phyloP scores from a whole-genome alignment of 306 rosid genomes.

The Prunus fruticosa region DNA sequence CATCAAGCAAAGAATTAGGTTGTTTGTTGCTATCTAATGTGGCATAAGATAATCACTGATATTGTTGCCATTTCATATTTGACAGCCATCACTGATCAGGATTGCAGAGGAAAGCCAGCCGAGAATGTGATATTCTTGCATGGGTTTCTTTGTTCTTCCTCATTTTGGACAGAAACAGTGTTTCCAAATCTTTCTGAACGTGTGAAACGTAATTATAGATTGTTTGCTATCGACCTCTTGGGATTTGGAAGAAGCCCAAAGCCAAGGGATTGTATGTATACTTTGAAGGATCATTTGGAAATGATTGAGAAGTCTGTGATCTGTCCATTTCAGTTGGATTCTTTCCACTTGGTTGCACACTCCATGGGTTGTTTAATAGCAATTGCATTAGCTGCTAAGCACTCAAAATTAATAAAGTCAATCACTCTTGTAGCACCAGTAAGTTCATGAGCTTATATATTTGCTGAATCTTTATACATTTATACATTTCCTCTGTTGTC shows the following conservation, averaged over 20 bases:
- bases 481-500: background rate
- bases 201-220: constrained; percentile 32
- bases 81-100: constrained; percentile 30
- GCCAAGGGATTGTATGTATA: constrained; percentile 72
- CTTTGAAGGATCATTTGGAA: constrained; percentile 69
- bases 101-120: constrained; percentile 23
- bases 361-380: constrained; percentile 90
- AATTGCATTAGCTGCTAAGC: constrained; percentile 75
- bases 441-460: constrained; percentile 26
- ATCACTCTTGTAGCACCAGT: constrained; percentile 87
- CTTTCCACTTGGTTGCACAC: constrained; percentile 88
- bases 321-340: constrained; percentile 41
- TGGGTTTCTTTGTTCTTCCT: constrained; percentile 76
- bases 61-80: constrained; percentile 23
- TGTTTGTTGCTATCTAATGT: background rate
- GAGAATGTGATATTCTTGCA: constrained; percentile 87
- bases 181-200: constrained; percentile 55
- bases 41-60: background rate
- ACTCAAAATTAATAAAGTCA: constrained; percentile 50
- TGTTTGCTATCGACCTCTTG: constrained; percentile 67
- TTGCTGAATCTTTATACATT: background rate
- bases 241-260: constrained; percentile 91
- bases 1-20: background rate
- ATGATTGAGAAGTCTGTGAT: constrained; percentile 76
- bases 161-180: constrained; percentile 76